phyloP scores from a whole-genome alignment of 2,329 filamentous ascomycete species.

The Alternaria brassicicola region DNA sequence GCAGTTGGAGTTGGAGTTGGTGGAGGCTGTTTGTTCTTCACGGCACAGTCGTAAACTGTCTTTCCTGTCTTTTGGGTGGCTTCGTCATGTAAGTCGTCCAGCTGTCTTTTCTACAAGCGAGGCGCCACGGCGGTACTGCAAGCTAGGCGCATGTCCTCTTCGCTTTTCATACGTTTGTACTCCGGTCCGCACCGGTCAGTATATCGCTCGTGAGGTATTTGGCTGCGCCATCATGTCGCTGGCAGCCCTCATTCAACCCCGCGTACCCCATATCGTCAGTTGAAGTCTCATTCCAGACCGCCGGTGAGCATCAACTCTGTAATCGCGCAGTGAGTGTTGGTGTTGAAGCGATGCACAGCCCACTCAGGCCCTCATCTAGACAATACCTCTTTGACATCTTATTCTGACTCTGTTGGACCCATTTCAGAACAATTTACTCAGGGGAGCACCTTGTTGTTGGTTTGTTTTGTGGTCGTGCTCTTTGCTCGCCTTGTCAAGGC shows the following conservation, averaged over 20 bases:
- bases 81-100: not conserved
- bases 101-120: not conserved
- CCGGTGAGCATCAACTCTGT: slow-evolving; percentile 12
- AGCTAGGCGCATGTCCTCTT: not conserved
- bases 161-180: not conserved
- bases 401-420: not conserved
- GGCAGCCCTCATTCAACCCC: not conserved
- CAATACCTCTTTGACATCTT: slow-evolving; percentile 8
- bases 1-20: not conserved
- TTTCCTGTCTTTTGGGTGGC: not conserved
- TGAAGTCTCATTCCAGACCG: not conserved
- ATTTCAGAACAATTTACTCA: not conserved
- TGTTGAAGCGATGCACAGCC: slow-evolving; percentile 14
- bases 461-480: not conserved
- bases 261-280: not conserved
- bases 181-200: slow-evolving; percentile 4
- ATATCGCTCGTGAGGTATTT: not conserved
- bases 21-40: slow-evolving; percentile 6
- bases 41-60: not conserved
- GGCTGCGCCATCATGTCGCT: not conserved
- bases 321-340: not conserved
- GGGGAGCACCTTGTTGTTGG: not conserved
- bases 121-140: not conserved
- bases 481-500: not conserved
- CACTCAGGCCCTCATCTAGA: slow-evolving; percentile 3